phyloP scores from a whole-genome alignment of 768 basidiomycete species.

The Chlorophyllum brunneum region DNA sequence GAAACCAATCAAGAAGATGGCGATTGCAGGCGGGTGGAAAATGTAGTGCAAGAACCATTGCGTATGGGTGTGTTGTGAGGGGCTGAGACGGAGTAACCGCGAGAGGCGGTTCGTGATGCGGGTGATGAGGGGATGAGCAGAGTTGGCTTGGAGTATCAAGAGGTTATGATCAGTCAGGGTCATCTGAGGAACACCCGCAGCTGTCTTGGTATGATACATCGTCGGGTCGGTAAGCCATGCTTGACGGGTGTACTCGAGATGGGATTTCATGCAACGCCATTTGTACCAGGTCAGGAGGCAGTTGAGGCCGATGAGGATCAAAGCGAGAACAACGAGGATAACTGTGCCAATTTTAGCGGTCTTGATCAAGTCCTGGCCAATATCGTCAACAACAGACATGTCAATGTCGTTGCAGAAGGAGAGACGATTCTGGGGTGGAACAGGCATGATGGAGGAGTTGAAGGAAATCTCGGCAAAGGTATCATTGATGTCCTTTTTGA shows the following conservation, averaged over 20 bases:
- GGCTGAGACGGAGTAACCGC: slow-evolving; percentile 46
- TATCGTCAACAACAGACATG: slow-evolving; percentile 80
- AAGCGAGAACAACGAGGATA: slow-evolving; percentile 66
- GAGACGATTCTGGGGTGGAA: slow-evolving; percentile 66
- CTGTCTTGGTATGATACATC: slow-evolving; percentile 36
- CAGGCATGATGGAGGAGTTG: slow-evolving; percentile 67
- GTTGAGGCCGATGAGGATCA: slow-evolving; percentile 70
- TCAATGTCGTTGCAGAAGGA: slow-evolving; percentile 79
- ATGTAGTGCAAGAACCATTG: slow-evolving; percentile 92
- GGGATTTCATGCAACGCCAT: slow-evolving; percentile 67
- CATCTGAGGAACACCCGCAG: slow-evolving; percentile 42
- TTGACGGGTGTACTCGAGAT: slow-evolving; percentile 67
- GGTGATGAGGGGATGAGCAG: slow-evolving; percentile 70
- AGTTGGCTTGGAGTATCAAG: slow-evolving; percentile 65
- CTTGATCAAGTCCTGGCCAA: slow-evolving; percentile 75
- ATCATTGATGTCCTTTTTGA: slow-evolving; percentile 87
- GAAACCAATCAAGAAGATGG: slow-evolving; percentile 90
- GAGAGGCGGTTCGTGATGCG: slow-evolving; percentile 56
- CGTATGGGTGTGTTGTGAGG: slow-evolving; percentile 61
- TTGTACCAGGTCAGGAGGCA: slow-evolving; percentile 86
- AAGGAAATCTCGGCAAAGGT: slow-evolving; percentile 75
- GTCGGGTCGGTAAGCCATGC: slow-evolving; percentile 78
- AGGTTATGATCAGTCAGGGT: slow-evolving; percentile 73
- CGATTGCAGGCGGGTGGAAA: slow-evolving; percentile 86
- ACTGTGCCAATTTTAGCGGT: slow-evolving; percentile 76